Evolutionary conservation across 1,139 yeast species (phyloP).

Genomic region (Protomyces arabidopsidicola): DNA sequence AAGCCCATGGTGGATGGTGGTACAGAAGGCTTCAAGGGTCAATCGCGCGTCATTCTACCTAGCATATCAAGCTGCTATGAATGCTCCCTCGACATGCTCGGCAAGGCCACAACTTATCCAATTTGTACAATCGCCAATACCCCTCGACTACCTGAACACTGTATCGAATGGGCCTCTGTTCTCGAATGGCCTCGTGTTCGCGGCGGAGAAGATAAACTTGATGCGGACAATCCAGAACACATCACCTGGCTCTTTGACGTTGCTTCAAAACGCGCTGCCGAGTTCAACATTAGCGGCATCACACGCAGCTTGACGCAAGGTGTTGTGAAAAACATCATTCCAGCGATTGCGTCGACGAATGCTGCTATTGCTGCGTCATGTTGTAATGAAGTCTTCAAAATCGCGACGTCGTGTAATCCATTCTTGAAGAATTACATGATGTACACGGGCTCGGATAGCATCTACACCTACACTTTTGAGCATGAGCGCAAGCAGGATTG

Average conservation of each 20-base stretch:
- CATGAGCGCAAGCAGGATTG: conserved; percentile 60
- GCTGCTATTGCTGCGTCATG: conserved; percentile 90
- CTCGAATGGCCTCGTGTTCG: conserved; percentile 64
- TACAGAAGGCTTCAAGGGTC: conserved; percentile 92
- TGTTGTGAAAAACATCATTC: conserved; percentile 85
- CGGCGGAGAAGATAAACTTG: conserved; percentile 44
- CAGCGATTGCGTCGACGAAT: conserved; percentile 91
- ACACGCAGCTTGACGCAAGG: conserved; percentile 72
- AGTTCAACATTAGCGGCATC: conserved; percentile 66
- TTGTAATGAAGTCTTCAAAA: conserved; percentile 79
- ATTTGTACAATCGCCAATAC: conserved; percentile 93
- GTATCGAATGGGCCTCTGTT: conserved; percentile 85
- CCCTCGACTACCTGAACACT: conserved; percentile 89
- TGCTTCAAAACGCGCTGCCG: conserved; percentile 57
- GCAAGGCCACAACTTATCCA: conserved; percentile 70
- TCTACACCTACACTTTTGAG: conserved; percentile 66
- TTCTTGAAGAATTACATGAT: conserved; percentile 75
- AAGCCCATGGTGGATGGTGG: conserved; percentile 94
- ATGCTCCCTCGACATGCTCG: conserved; percentile 74
- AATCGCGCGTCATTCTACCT: conserved; percentile 81
- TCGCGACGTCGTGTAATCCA: conserved; percentile 65
- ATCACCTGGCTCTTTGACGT: conserved; percentile 59
- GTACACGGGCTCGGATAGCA: conserved; percentile 75
- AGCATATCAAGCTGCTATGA: conserved; percentile 86
- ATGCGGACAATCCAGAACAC: conserved; percentile 66